Evolutionary conservation across 78 protist species (phyloP).

Genomic region (Dictyostelium firmibasis): DNA sequence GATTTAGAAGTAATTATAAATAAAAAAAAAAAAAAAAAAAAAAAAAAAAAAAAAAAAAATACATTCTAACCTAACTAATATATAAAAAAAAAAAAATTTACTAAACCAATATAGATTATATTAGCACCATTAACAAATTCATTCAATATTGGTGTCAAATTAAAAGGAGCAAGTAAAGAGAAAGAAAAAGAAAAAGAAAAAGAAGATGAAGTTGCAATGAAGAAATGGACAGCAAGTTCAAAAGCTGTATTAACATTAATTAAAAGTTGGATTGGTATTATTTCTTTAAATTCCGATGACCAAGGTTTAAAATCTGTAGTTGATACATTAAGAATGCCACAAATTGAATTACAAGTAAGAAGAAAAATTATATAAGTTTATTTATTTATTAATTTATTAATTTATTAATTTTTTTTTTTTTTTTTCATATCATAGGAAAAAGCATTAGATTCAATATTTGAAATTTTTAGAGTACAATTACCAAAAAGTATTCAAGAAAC

Average conservation of each 20-base stretch:
- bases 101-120: slow-evolving; percentile 51
- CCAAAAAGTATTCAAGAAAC: slow-evolving; percentile 52
- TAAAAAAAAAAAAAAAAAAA: not conserved
- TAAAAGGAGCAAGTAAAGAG: slow-evolving; percentile 45
- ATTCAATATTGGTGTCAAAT: slow-evolving; percentile 29
- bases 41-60: too few relatives aligned
- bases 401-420: not conserved
- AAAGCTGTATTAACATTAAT: slow-evolving; percentile 66
- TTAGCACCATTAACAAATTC: slow-evolving; percentile 75
- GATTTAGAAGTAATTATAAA: slow-evolving; percentile 35
- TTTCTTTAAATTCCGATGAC: slow-evolving; percentile 52
- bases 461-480: slow-evolving; percentile 56
- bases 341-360: slow-evolving; percentile 48
- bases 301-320: slow-evolving; percentile 68
- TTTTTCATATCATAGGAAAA: not conserved
- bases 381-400: not conserved
- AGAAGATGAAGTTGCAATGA: slow-evolving; percentile 62
- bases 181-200: slow-evolving; percentile 73
- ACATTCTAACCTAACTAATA: too few relatives aligned
- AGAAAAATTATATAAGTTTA: too few relatives aligned
- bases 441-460: slow-evolving; percentile 69
- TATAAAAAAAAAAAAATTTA: too few relatives aligned
- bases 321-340: slow-evolving; percentile 71
- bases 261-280: slow-evolving; percentile 75
- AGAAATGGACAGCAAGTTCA: slow-evolving; percentile 29